Conservation (phyloP, 2,329 filamentous ascomycete species). For the Penicillium concentricum region DNA sequence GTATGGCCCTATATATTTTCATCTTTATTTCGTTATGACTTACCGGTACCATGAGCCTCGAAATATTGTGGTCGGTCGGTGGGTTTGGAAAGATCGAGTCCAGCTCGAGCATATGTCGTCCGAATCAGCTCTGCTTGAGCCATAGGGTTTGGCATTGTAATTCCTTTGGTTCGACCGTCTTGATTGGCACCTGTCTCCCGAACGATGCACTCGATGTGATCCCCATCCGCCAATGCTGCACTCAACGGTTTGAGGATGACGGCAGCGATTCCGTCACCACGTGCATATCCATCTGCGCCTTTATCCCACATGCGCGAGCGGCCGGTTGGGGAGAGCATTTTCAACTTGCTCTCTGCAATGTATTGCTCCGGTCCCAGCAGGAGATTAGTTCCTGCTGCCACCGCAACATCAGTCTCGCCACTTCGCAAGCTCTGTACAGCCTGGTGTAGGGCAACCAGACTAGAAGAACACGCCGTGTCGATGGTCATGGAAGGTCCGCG, state of each 20-base stretch:
- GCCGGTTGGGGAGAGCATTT: constrained; percentile 54
- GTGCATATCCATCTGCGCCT: constrained; percentile 50
- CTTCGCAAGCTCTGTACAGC: constrained; percentile 31
- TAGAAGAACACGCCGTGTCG: constrained; percentile 50
- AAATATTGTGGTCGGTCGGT: constrained; percentile 43
- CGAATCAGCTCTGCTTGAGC: constrained; percentile 45
- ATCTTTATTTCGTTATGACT: neutral
- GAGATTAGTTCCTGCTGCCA: constrained; percentile 28
- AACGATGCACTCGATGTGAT: constrained; percentile 45
- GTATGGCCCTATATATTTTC: neutral
- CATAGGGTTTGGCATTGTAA: constrained; percentile 35
- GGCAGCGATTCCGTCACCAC: constrained; percentile 53
- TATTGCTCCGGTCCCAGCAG: constrained; percentile 32
- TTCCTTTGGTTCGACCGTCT: constrained; percentile 37
- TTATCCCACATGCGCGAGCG: constrained; percentile 51
- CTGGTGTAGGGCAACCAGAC: constrained; percentile 38
- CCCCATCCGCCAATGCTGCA: constrained; percentile 49
- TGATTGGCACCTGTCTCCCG: constrained; percentile 37
- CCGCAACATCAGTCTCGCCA: constrained; percentile 27
- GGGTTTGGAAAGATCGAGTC: constrained; percentile 32
- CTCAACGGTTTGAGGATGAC: constrained; percentile 54
- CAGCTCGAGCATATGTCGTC: constrained; percentile 39
- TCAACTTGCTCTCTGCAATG: constrained; percentile 32
- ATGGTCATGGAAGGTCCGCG: constrained; percentile 44
- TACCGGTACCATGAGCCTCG: constrained; percentile 49